phyloP scores from a whole-genome alignment of 139 green algal species.

The Chlorella ohadii region DNA sequence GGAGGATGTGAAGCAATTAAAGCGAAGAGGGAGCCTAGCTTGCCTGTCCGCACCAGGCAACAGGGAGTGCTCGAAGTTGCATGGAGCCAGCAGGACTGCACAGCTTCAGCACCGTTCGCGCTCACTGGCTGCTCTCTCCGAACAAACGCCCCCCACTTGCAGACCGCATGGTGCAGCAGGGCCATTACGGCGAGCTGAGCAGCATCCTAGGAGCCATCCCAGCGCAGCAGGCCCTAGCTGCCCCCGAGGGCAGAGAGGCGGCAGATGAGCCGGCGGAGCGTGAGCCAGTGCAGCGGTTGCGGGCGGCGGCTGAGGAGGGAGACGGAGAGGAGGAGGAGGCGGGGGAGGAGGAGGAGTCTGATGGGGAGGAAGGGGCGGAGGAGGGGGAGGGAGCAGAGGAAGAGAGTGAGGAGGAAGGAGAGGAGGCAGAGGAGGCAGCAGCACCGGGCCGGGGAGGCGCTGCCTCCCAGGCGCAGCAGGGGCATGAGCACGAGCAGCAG shows the following conservation, averaged over 20 bases:
- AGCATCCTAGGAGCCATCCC: slow-evolving; percentile 79
- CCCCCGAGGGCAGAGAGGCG: neutral
- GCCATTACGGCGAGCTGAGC: slow-evolving; percentile 85
- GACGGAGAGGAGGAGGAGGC: slow-evolving; percentile 22
- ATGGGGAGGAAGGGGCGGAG: slow-evolving; percentile 25
- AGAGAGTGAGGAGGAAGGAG: neutral
- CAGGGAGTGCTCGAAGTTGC: too few species aligned
- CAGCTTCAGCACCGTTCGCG: too few species aligned
- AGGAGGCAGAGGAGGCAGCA: neutral
- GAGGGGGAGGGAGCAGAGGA: slow-evolving; percentile 24
- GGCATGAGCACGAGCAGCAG: too few species aligned
- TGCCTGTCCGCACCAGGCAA: too few species aligned
- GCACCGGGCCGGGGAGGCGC: too few species aligned
- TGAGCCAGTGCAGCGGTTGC: neutral
- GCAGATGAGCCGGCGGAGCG: neutral
- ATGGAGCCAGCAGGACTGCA: too few species aligned
- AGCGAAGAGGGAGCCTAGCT: too few species aligned
- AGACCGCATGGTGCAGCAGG: slow-evolving; percentile 93
- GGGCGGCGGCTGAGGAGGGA: neutral
- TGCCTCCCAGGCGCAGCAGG: too few species aligned
- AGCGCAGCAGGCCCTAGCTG: neutral
- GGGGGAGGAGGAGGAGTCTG: slow-evolving; percentile 24
- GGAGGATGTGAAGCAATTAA: too few species aligned
- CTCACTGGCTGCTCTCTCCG: too few species aligned
- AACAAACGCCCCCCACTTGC: neutral